Percentiles rank a stretch among this genome's conserved stretches.
phyloP scores from a whole-genome alignment of 202 grass and related monocot genomes.

The Bolboschoenoplectus hybrid region DNA sequence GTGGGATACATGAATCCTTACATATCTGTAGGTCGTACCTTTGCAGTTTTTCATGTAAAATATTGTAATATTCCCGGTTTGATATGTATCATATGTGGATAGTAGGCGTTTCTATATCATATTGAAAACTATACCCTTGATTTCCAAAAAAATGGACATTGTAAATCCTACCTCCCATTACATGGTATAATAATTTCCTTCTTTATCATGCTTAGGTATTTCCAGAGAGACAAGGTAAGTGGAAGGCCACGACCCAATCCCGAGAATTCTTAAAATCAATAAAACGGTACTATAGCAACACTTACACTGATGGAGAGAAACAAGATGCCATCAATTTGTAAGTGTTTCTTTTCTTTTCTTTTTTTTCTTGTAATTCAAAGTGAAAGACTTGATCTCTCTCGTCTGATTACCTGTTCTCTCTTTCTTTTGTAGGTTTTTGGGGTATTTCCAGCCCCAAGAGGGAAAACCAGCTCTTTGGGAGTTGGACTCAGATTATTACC shows the following conservation, averaged over 20 bases:
- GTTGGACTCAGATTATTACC: conserved; percentile 97
- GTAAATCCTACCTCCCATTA: conserved; percentile 2
- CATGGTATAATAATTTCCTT: conserved; percentile 19
- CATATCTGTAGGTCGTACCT: background rate
- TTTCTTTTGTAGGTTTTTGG: conserved; percentile 83
- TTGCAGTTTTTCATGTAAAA: background rate
- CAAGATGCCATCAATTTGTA: conserved; percentile 99
- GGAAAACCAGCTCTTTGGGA: conserved; percentile 98
- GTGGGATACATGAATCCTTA: background rate
- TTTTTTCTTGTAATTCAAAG: background rate
- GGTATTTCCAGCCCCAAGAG: conserved; percentile 94
- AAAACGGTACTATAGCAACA: conserved; percentile 93
- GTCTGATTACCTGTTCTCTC: conserved; percentile 28
- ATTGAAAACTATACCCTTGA: background rate
- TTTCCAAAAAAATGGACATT: conserved; percentile 19
- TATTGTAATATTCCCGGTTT: background rate
- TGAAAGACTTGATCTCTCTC: conserved; percentile 26
- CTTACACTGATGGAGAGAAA: conserved; percentile 97
- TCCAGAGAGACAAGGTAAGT: conserved; percentile 93
- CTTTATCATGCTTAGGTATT: conserved; percentile 69
- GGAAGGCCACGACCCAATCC: conserved; percentile 98
- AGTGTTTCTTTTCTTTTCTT: conserved; percentile 40
- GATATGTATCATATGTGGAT: background rate
- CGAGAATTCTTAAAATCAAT: conserved; percentile 94
- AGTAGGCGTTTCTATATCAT: background rate